Conservation (phyloP, 768 basidiomycete genomes). For the Galerina marginata region DNA sequence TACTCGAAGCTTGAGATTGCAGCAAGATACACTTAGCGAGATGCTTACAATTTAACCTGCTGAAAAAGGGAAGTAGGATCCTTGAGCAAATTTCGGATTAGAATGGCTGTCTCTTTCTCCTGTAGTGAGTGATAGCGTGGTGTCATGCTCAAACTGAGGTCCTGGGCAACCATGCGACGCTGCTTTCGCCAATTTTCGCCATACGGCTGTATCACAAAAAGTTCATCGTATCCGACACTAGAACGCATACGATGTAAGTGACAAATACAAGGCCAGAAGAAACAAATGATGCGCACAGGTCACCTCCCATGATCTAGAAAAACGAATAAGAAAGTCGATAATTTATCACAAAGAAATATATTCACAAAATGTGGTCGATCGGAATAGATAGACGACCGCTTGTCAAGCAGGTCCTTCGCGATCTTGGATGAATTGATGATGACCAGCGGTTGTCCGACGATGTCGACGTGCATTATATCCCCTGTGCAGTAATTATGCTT, state of each 20-base stretch:
- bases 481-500: slow-evolving; percentile 27
- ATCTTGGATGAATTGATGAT: slow-evolving; percentile 45
- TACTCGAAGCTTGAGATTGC: slow-evolving; percentile 17
- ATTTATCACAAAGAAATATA: not conserved
- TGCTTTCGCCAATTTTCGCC: slow-evolving; percentile 44
- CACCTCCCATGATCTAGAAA: slow-evolving; percentile 21
- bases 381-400: slow-evolving; percentile 49
- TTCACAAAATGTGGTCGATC: slow-evolving; percentile 45
- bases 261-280: not conserved
- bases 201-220: slow-evolving; percentile 46
- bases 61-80: slow-evolving; percentile 30
- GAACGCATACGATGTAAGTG: not conserved
- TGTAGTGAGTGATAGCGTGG: slow-evolving; percentile 23
- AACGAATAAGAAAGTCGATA: not conserved
- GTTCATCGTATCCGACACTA: slow-evolving; percentile 43
- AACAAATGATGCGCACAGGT: slow-evolving; percentile 9
- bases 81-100: slow-evolving; percentile 26
- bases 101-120: slow-evolving; percentile 24
- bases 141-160: slow-evolving; percentile 21
- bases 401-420: slow-evolving; percentile 48
- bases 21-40: not conserved
- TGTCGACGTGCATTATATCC: slow-evolving; percentile 39
- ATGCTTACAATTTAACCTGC: slow-evolving; percentile 34
- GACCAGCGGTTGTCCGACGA: slow-evolving; percentile 44
- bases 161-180: slow-evolving; percentile 32